Conservation (phyloP, 208 protist genomes). For the Leishmania arabica region DNA sequence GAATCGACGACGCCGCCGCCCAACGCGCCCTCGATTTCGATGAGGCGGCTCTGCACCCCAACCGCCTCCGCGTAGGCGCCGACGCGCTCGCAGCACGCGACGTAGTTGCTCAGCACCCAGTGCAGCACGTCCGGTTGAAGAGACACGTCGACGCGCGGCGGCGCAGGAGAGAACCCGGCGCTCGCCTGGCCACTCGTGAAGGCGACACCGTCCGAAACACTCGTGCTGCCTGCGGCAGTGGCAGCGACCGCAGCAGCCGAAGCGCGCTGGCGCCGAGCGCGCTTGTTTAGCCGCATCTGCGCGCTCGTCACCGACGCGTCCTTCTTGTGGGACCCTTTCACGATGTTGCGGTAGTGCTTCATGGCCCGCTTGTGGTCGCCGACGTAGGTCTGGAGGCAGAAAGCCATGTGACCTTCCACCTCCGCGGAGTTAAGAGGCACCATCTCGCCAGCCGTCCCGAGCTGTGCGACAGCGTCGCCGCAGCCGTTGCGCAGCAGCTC, state of each 20-base stretch:
- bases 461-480: constrained; percentile 28
- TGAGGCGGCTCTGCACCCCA: constrained; percentile 51
- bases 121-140: constrained; percentile 55
- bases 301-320: constrained; percentile 17
- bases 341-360: constrained; percentile 55
- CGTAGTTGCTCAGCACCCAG: constrained; percentile 72
- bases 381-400: constrained; percentile 75
- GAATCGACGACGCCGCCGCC: constrained; percentile 45
- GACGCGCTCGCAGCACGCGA: constrained; percentile 66
- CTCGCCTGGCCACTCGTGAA: background rate
- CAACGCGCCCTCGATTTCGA: constrained; percentile 54
- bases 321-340: constrained; percentile 21
- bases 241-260: background rate
- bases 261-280: constrained; percentile 23
- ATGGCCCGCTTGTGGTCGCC: constrained; percentile 70
- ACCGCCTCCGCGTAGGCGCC: constrained; percentile 48
- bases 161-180: background rate
- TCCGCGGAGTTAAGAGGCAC: constrained; percentile 42
- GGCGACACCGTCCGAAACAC: background rate
- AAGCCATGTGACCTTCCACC: constrained; percentile 67
- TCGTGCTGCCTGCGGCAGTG: background rate
- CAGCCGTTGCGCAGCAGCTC: constrained; percentile 40
- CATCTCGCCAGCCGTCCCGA: constrained; percentile 26
- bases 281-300: constrained; percentile 22
- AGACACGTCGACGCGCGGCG: constrained; percentile 12